Evolutionary conservation across 352 stramenopile species (phyloP).

Genomic region (Salisapilia sapeloensis): DNA sequence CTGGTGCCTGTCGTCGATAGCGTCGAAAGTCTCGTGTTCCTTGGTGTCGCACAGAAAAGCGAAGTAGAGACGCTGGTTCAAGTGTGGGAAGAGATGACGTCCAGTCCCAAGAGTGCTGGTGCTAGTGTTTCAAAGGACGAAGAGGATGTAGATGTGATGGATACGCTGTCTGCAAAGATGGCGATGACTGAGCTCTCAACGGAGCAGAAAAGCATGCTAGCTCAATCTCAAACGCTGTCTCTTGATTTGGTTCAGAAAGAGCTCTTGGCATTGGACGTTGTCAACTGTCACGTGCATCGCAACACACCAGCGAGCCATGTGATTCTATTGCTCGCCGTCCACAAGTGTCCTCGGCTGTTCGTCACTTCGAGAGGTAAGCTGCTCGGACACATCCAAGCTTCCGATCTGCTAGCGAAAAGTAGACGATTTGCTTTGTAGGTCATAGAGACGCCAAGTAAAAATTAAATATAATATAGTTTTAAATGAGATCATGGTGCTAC

Average conservation of each 20-base stretch:
- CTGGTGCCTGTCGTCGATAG: slow-evolving; percentile 60
- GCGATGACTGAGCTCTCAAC: slow-evolving; percentile 8
- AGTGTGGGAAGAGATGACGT: slow-evolving; percentile 30
- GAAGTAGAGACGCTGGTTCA: slow-evolving; percentile 45
- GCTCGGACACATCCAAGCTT: slow-evolving; percentile 49
- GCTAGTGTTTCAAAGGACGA: slow-evolving; percentile 2
- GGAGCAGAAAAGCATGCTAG: slow-evolving; percentile 12
- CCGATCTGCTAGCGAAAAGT: slow-evolving; percentile 42
- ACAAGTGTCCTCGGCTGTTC: slow-evolving; percentile 59
- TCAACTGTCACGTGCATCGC: slow-evolving; percentile 50
- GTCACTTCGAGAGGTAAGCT: slow-evolving; percentile 56
- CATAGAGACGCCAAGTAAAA: neutral
- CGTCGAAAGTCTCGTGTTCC: slow-evolving; percentile 29
- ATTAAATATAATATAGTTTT: slow-evolving; percentile 1
- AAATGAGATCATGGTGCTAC: too few relatives aligned
- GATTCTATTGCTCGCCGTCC: slow-evolving; percentile 61
- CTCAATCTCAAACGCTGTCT: slow-evolving; percentile 6
- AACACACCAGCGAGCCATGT: slow-evolving; percentile 53
- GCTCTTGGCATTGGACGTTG: slow-evolving; percentile 38
- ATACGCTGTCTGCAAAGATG: slow-evolving; percentile 6
- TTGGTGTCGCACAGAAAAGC: slow-evolving; percentile 37
- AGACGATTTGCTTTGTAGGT: slow-evolving; percentile 38
- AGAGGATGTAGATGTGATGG: neutral
- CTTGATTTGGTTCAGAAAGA: slow-evolving; percentile 45
- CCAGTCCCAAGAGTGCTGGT: neutral